Evolutionary conservation across 768 basidiomycete genomes (phyloP).

Genomic region (Mycena pura): DNA sequence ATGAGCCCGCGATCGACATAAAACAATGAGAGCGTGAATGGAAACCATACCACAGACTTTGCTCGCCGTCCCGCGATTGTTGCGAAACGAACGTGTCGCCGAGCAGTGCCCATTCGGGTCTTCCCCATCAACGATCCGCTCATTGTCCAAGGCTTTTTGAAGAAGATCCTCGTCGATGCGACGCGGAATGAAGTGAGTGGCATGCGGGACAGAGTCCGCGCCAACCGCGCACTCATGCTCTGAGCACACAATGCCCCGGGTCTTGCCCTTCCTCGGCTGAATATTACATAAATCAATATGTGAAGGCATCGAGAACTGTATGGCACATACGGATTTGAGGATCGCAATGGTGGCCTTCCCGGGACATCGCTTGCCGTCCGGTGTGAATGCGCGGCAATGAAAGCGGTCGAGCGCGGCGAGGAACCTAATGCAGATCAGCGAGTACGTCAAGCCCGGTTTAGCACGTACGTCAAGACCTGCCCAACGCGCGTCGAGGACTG

Average conservation of each 20-base stretch:
- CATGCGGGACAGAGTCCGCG: no score
- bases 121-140: conserved; percentile 13
- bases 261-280: no score
- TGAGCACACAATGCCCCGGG: conserved; percentile 11
- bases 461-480: conserved; percentile 4
- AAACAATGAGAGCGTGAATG: no score
- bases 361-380: no score
- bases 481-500: conserved; percentile 3
- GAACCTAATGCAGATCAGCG: no score
- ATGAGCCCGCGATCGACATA: no score
- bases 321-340: no score
- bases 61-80: conserved; percentile 4
- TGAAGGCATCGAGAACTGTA: no score
- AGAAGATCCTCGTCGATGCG: conserved; percentile 6
- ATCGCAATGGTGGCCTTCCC: no score
- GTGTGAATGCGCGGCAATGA: no score
- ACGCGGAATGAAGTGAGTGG: conserved; percentile 2
- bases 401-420: no score
- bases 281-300: no score
- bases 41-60: conserved; percentile 14
- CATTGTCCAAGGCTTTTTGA: neutral
- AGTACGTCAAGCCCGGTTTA: conserved; percentile 7
- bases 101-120: conserved; percentile 4
- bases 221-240: neutral
- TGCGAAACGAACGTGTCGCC: neutral